Conservation (phyloP, 306 rosid genomes). For the Dryas alaskensis region DNA sequence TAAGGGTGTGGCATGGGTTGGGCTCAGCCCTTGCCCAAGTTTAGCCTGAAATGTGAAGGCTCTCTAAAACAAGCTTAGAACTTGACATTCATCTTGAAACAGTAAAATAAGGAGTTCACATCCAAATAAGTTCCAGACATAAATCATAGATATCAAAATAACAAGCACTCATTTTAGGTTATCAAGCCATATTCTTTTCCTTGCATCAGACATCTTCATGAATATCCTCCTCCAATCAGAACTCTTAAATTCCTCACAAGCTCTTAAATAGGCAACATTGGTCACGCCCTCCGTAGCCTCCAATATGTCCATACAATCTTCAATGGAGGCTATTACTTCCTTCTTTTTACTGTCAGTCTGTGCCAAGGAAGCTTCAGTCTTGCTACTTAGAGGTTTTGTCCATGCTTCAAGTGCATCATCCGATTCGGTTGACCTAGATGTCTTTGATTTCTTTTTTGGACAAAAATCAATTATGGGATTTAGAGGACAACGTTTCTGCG, state of each 20-base stretch:
- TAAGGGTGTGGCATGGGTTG: too few species aligned
- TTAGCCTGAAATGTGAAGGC: too few species aligned
- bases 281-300: neutral
- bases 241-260: neutral
- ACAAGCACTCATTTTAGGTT: neutral
- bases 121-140: too few species aligned
- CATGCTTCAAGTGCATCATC: neutral
- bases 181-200: neutral
- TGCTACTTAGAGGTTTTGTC: neutral
- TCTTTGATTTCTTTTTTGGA: neutral
- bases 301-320: conserved; percentile 4
- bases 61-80: too few species aligned
- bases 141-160: too few species aligned
- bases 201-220: conserved; percentile 13
- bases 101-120: too few species aligned
- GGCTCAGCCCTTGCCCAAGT: too few species aligned
- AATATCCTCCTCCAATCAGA: conserved; percentile 13
- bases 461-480: too few species aligned
- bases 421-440: too few species aligned
- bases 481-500: neutral
- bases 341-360: neutral
- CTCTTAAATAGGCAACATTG: neutral
- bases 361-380: neutral
- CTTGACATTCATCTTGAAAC: too few species aligned
- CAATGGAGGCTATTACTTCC: neutral